A percentile compares a stretch with the other conserved stretches of the same genome.
These are phyloP conservation scores for Theileria annulata DNA, from an alignment of 169 alveolate genomes.

Conservation along the genomic window DNA sequence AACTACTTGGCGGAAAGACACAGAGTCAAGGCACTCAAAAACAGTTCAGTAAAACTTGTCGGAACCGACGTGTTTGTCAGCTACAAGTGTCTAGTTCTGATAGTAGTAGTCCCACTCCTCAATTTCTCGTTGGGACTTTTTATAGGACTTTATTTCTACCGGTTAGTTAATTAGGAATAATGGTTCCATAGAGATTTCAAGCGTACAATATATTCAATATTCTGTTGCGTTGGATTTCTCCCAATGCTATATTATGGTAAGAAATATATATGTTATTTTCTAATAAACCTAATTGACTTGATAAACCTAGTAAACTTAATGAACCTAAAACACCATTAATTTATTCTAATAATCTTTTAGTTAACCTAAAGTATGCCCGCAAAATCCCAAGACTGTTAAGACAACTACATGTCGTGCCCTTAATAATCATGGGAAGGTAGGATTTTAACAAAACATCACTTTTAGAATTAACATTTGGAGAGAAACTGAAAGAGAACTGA, in stretches of 20 bases:
- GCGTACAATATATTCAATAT: slow-evolving; percentile 52
- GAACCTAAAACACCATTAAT: not conserved
- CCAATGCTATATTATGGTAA: slow-evolving; percentile 70
- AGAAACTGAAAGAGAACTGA: slow-evolving; percentile 83
- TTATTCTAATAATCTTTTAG: not conserved
- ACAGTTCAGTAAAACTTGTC: slow-evolving; percentile 81
- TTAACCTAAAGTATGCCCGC: slow-evolving; percentile 74
- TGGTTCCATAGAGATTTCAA: slow-evolving; percentile 38
- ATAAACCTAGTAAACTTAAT: not conserved
- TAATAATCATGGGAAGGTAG: slow-evolving; percentile 71
- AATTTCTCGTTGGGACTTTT: slow-evolving; percentile 80
- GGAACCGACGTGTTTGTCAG: slow-evolving; percentile 89
- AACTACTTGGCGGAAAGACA: slow-evolving; percentile 84
- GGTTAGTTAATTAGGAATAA: slow-evolving; percentile 6
- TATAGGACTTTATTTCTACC: slow-evolving; percentile 69
- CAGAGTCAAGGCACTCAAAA: slow-evolving; percentile 79
- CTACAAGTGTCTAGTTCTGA: slow-evolving; percentile 84
- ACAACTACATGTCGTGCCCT: slow-evolving; percentile 69
- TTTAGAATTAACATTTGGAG: slow-evolving; percentile 82
- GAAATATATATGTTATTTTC: not conserved
- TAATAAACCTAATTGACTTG: not conserved
- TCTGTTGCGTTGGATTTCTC: slow-evolving; percentile 59
- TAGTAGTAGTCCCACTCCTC: slow-evolving; percentile 84
- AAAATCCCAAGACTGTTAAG: slow-evolving; percentile 74
- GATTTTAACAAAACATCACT: not conserved